Conservation (phyloP, 1,139 yeast genomes). For the Yamadazyma kanchanaburiensis region DNA sequence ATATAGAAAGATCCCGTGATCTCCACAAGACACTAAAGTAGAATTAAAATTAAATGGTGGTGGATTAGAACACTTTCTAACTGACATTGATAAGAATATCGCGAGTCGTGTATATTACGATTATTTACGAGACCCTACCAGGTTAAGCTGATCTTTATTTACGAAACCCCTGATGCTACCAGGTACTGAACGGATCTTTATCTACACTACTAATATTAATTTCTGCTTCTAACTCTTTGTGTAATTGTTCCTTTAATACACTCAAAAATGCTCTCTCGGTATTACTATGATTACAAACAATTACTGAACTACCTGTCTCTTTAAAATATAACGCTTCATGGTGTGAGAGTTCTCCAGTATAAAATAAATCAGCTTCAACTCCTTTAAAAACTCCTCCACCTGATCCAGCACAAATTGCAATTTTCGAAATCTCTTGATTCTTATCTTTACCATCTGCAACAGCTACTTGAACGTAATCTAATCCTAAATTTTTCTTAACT, state of each 20-base stretch:
- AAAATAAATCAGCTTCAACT: conserved; percentile 68
- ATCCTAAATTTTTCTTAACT: conserved; percentile 52
- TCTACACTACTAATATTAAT: conserved; percentile 52
- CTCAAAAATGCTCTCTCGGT: conserved; percentile 84
- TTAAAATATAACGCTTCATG: conserved; percentile 76
- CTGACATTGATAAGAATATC: too few species aligned
- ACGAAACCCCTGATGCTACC: conserved; percentile 20
- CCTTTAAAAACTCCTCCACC: conserved; percentile 72
- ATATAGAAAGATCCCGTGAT: too few species aligned
- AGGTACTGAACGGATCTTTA: conserved; percentile 51
- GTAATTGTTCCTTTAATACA: conserved; percentile 48
- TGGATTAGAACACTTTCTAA: too few species aligned
- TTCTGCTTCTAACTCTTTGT: conserved; percentile 41
- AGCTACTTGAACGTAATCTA: conserved; percentile 67
- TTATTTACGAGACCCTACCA: too few species aligned
- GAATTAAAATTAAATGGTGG: too few species aligned
- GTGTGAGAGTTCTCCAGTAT: conserved; percentile 92
- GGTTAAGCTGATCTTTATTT: too few species aligned
- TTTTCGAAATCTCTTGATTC: conserved; percentile 33
- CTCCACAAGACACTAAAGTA: too few species aligned
- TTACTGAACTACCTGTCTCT: conserved; percentile 72
- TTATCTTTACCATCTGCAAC: conserved; percentile 28
- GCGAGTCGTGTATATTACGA: too few species aligned
- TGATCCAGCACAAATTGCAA: conserved; percentile 97
- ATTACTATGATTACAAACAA: conserved; percentile 84